Percentiles rank a stretch among this genome's conserved stretches.
phyloP scores from a whole-genome alignment of 2,329 filamentous ascomycete genomes.

The Venturia pyrina region DNA sequence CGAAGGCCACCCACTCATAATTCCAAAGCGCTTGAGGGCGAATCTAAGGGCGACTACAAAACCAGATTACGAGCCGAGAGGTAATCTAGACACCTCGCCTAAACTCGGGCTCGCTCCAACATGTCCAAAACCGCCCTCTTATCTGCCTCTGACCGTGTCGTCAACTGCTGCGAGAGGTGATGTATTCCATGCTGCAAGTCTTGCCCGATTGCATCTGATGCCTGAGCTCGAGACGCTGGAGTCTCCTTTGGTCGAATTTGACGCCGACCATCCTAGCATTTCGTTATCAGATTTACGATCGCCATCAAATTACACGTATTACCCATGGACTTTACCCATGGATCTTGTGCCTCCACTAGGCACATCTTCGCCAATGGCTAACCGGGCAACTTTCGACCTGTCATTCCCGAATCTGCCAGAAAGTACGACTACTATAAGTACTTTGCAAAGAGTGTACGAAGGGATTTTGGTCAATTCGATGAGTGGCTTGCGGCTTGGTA shows the following conservation, averaged over 20 bases:
- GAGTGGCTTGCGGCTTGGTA: constrained; percentile 51
- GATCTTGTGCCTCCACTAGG: constrained; percentile 66
- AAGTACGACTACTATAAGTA: constrained; percentile 34
- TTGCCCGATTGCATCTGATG: constrained; percentile 72
- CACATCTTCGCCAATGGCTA: constrained; percentile 61
- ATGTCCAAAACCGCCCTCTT: constrained; percentile 55
- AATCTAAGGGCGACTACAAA: background rate
- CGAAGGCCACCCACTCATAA: constrained; percentile 85
- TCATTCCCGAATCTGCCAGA: constrained; percentile 51
- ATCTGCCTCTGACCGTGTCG: constrained; percentile 62
- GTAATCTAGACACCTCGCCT: constrained; percentile 13
- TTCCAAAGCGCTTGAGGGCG: constrained; percentile 43
- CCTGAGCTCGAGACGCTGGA: constrained; percentile 50
- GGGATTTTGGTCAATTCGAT: constrained; percentile 52
- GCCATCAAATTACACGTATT: constrained; percentile 71
- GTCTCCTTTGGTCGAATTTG: constrained; percentile 45
- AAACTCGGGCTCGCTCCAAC: constrained; percentile 31
- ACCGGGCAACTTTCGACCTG: constrained; percentile 61
- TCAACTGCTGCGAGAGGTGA: constrained; percentile 69
- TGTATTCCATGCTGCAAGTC: constrained; percentile 77
- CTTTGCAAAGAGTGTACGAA: constrained; percentile 47
- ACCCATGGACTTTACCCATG: constrained; percentile 83
- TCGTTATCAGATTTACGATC: constrained; percentile 45
- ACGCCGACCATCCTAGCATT: constrained; percentile 43
- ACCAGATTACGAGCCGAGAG: constrained; percentile 11